These are phyloP conservation scores for Cicer judaicum DNA, from an alignment of 306 rosid species.

Conservation along the genomic window DNA sequence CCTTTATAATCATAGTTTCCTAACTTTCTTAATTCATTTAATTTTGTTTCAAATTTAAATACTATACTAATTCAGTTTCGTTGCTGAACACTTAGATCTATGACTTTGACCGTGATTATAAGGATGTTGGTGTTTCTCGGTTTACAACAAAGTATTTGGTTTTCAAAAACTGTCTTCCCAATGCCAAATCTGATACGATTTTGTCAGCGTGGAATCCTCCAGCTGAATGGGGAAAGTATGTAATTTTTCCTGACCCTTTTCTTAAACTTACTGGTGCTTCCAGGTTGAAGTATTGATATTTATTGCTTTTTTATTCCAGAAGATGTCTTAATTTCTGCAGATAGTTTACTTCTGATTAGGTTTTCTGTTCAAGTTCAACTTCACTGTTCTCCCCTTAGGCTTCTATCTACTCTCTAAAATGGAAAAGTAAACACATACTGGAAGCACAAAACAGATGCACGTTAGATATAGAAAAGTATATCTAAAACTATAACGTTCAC, in stretches of 20 bases:
- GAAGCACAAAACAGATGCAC: not conserved
- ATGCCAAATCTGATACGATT: constrained; percentile 89
- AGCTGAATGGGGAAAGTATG: constrained; percentile 95
- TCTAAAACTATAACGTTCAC: not conserved
- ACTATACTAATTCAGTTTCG: constrained; percentile 50
- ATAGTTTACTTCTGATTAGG: constrained; percentile 3
- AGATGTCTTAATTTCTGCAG: constrained; percentile 17
- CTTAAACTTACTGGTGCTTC: constrained; percentile 42
- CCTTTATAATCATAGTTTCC: constrained; percentile 13
- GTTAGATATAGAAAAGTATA: not conserved
- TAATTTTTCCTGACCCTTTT: constrained; percentile 35
- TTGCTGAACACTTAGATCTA: constrained; percentile 62
- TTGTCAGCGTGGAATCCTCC: constrained; percentile 98
- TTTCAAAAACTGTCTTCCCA: constrained; percentile 79
- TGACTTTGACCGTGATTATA: constrained; percentile 96
- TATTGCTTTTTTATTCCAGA: not conserved
- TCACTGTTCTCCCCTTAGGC: not conserved
- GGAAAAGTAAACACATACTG: not conserved
- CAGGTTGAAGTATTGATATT: constrained; percentile 23
- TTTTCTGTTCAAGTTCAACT: constrained; percentile 32
- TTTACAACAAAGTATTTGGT: constrained; percentile 85
- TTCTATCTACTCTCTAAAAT: constrained; percentile 5
- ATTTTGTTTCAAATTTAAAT: constrained; percentile 14
- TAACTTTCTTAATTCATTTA: constrained; percentile 25
- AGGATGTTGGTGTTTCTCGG: constrained; percentile 88